Percentiles rank a stretch among this genome's conserved stretches.
Evolutionary conservation across 75 land plant genomes (phyloP).

Genomic region (Larix kaempferi): DNA sequence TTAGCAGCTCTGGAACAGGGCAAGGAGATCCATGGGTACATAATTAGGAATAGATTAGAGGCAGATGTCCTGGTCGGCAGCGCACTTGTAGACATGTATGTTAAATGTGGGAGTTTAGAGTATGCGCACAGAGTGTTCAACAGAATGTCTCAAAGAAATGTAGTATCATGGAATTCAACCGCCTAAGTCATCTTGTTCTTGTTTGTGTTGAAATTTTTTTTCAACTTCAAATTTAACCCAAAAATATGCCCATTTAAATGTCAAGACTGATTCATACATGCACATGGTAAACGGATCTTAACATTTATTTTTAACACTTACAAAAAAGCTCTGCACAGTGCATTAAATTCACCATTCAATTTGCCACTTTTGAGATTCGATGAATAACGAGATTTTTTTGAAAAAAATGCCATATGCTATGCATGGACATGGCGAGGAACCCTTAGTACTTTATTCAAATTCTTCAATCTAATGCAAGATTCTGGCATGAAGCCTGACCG

Average conservation of each 20-base stretch:
- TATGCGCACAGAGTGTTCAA: conserved; percentile 42
- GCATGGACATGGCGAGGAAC: conserved; percentile 32
- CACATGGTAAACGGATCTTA: conserved; percentile 22
- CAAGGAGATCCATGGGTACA: conserved; percentile 46
- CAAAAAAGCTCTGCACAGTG: too few species aligned
- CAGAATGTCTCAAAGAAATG: conserved; percentile 25
- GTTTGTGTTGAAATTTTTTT: conserved; percentile 21
- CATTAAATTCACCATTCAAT: too few species aligned
- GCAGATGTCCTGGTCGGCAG: conserved; percentile 44
- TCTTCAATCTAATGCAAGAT: conserved; percentile 22
- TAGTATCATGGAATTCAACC: conserved; percentile 65
- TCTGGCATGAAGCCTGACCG: conserved; percentile 35
- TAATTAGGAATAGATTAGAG: conserved; percentile 30
- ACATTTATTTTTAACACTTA: conserved; percentile 53
- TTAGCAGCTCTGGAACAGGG: conserved; percentile 23
- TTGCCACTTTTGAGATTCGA: conserved; percentile 27
- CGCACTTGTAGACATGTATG: conserved; percentile 62
- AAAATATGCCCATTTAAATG: too few species aligned
- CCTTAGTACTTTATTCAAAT: conserved; percentile 31
- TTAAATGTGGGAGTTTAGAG: conserved; percentile 39
- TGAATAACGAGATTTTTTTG: conserved; percentile 32
- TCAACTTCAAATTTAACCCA: too few species aligned
- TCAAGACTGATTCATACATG: conserved; percentile 23
- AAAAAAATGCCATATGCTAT: conserved; percentile 49
- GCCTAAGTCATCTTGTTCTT: conserved; percentile 35